Conservation (phyloP, 257 asterid species). For the Cordia subcordata region DNA sequence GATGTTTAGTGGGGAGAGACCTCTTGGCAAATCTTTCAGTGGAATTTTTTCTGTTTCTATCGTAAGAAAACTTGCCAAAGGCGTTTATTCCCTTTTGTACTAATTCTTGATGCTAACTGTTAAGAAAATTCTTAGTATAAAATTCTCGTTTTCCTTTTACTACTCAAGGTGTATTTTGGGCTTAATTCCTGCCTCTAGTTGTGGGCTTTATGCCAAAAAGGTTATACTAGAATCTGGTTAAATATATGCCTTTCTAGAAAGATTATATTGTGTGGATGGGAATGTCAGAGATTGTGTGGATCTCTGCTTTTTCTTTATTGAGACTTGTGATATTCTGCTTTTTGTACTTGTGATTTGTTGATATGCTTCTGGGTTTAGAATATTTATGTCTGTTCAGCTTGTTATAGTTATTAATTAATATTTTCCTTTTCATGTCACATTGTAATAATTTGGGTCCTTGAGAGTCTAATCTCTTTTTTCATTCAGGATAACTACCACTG, state of each 20-base stretch:
- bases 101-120: slow-evolving; percentile 54
- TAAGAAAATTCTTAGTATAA: slow-evolving; percentile 31
- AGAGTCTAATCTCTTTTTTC: slow-evolving; percentile 81
- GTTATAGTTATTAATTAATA: slow-evolving; percentile 14
- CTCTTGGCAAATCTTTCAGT: slow-evolving; percentile 77
- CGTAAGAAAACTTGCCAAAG: slow-evolving; percentile 92
- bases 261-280: too few species aligned
- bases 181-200: slow-evolving; percentile 26
- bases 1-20: slow-evolving; percentile 50
- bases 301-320: too few species aligned
- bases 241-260: slow-evolving; percentile 7
- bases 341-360: not conserved
- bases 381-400: slow-evolving; percentile 9
- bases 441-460: slow-evolving; percentile 44
- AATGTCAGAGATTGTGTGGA: too few species aligned
- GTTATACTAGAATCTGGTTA: slow-evolving; percentile 24
- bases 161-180: slow-evolving; percentile 24
- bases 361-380: slow-evolving; percentile 5
- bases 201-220: slow-evolving; percentile 31
- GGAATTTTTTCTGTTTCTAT: slow-evolving; percentile 95
- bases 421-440: slow-evolving; percentile 17
- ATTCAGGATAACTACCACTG: slow-evolving; percentile 82
- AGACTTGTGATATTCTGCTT: too few species aligned
- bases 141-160: slow-evolving; percentile 19
- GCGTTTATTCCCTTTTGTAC: slow-evolving; percentile 69